Base-by-base conservation (phyloP, 331 rosid species). In the Rosa hybrid region DNA sequence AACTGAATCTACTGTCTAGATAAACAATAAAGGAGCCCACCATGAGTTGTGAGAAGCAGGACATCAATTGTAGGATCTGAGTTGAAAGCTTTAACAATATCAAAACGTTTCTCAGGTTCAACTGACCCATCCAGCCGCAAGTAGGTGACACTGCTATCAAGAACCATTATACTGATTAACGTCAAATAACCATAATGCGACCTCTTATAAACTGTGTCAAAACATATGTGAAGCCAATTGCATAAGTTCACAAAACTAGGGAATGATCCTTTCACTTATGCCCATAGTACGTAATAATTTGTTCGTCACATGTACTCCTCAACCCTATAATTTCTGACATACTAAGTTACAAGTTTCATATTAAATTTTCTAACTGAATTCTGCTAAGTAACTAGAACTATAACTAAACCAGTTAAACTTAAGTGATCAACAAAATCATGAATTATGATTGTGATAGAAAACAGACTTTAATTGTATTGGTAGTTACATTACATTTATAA, bases 11-110 rank as follows among this genome's bases (percentile, higher is more conserved):
- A 64, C 62, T 63, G 11, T 9, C 30, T 38, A 34, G 65, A 77
- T 70, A 38, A 70, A 64, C 27, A 76, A 49, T 50, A 78, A 54
- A 72, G 14, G 9, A 74, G 70, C 71, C 49, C 85, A 95, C 99
- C 99, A 78, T 95, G 99, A 39, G 99, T 95, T 23, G 99, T 95
- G 69, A 95, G 98, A 78, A 95, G 87, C 65, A 95, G 84, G 72
- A 81, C 98, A 87, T 95, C 99, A 65, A 95, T 95, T 45, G 99
- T 95, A 68, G 99, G 99, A 86, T 95, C 98, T 25, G 99, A 95
- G 89, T 95, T 95, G 88, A 95, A 95, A 77, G 97, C 85, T 85
- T 93, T 95, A 63, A 95, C 98, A 76, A 95, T 90, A 21, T 90
- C 97, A 81, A 95, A 95, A 68, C 99, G 98, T 81, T 89, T 95